Conservation (phyloP, 768 basidiomycete genomes). For the Russula vinacea region DNA sequence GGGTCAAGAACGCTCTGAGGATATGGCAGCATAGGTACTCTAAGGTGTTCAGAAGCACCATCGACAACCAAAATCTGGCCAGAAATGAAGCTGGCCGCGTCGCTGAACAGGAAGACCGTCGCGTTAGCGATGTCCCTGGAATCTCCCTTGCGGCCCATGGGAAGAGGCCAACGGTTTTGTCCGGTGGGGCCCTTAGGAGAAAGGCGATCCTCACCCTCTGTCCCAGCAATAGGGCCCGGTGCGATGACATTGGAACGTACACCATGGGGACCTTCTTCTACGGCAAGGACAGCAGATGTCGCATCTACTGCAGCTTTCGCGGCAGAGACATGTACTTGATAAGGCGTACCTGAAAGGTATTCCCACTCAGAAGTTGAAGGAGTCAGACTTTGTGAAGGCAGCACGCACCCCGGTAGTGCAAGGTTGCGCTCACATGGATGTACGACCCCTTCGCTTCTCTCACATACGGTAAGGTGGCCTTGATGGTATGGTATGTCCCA, state of each 20-base stretch:
- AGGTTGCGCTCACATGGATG: slow-evolving; percentile 83
- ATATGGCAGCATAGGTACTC: slow-evolving; percentile 29
- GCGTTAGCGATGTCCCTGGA: slow-evolving; percentile 40
- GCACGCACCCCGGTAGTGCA: slow-evolving; percentile 74
- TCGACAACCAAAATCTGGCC: slow-evolving; percentile 40
- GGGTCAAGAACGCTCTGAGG: slow-evolving; percentile 33
- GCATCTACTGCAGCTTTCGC: slow-evolving; percentile 96
- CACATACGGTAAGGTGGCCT: slow-evolving; percentile 78
- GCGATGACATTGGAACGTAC: slow-evolving; percentile 86
- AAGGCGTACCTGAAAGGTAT: slow-evolving; percentile 57
- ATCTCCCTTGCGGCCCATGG: slow-evolving; percentile 30
- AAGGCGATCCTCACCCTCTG: slow-evolving; percentile 72
- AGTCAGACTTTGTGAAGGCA: background rate
- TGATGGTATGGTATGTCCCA: slow-evolving; percentile 92
- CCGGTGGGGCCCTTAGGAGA: slow-evolving; percentile 26
- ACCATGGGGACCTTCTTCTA: slow-evolving; percentile 95
- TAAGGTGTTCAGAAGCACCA: slow-evolving; percentile 31
- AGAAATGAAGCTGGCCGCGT: slow-evolving; percentile 41
- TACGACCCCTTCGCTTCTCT: slow-evolving; percentile 74
- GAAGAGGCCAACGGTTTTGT: background rate
- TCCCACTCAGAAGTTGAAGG: background rate
- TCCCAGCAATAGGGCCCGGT: slow-evolving; percentile 77
- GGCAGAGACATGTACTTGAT: slow-evolving; percentile 90
- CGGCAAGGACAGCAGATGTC: slow-evolving; percentile 76
- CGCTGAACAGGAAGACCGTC: slow-evolving; percentile 42